Evolutionary conservation across 2,329 filamentous ascomycete genomes (phyloP), one percentile per base, ranked within the genome.

Genomic region (Pezicula rhizophila): DNA sequence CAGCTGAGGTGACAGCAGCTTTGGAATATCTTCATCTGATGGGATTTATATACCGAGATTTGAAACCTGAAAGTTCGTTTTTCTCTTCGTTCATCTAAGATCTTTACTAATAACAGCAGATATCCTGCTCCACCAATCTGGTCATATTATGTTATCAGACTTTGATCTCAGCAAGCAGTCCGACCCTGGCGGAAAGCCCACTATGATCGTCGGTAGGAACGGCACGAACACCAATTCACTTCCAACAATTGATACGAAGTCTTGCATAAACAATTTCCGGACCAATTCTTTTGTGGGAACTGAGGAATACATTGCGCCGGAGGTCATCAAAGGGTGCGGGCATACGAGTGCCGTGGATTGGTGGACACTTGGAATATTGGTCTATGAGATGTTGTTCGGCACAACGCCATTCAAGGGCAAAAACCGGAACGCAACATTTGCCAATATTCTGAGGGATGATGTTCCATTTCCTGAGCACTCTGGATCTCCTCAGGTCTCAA

Each of bases 361-460:
- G 93, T 99, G 93, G 93, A 99, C 93, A 0, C 70, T 99, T 46
- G 93, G 93, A 17, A 97, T 99, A 58, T 71, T 99, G 63, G 90
- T 99, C 49, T 99, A 97, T 67, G 93, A 99, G 70, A 99, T 99
- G 93, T 77, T 99, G 33, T 99, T 92, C 71, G 93, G 93, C 48
- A 99, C 92, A 0, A 99, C 93, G 0, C 93, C 93, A 1, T 99
- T 99, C 78, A 99, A 99, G 75, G 93, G 93, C 59, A 97, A 99
- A 80, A 99, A 96, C 69, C 82, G 93, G 35, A 99, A 97, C 62
- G 90, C 91, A 12, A 99, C 93, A 0, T 99, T 99, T 72, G 92
- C 91, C 52, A 99, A 97, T 66, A 99, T 99, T 58, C 70, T 99
- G 54, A 79, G 91, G 46, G 93, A 99, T 67, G 93, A 99, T 57